Evolutionary conservation across 2,329 filamentous ascomycete genomes (phyloP).

Genomic region (Colletotrichum lentis): DNA sequence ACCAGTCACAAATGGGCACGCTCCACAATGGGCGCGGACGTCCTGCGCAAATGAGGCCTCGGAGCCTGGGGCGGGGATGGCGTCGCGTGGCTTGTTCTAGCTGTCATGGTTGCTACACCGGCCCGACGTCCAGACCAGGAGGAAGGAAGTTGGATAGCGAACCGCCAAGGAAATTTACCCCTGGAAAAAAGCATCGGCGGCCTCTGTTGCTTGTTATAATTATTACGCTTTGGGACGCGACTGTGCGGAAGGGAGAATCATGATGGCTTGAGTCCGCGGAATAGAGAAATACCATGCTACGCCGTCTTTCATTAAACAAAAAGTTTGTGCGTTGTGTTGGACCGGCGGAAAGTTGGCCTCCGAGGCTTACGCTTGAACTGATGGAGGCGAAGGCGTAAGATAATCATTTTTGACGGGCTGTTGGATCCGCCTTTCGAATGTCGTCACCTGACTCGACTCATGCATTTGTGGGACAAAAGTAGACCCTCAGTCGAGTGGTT

Average conservation of each 20-base stretch:
- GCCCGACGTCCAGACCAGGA: neutral
- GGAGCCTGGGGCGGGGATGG: constrained; percentile 13
- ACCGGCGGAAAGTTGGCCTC: neutral
- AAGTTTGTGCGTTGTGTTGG: neutral
- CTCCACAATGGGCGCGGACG: neutral
- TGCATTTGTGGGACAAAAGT: no score
- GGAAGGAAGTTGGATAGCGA: neutral
- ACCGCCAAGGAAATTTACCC: neutral
- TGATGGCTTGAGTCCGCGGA: neutral
- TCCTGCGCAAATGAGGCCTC: constrained; percentile 9
- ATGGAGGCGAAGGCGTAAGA: neutral
- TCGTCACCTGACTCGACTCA: neutral
- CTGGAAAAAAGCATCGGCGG: neutral
- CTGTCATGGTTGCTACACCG: constrained; percentile 3
- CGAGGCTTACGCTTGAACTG: neutral
- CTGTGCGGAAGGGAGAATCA: neutral
- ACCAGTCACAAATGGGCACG: neutral
- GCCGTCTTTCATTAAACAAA: neutral
- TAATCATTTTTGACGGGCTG: neutral
- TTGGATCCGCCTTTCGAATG: neutral
- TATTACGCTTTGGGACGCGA: neutral
- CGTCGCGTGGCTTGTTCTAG: constrained; percentile 23
- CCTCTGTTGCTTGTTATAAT: neutral
- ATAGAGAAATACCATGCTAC: neutral
- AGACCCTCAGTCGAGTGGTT: neutral